Evolutionary conservation across 2,329 filamentous ascomycete species (phyloP), one percentile per base, ranked within the genome.

Genomic region (Berkeleyomyces basicola): DNA sequence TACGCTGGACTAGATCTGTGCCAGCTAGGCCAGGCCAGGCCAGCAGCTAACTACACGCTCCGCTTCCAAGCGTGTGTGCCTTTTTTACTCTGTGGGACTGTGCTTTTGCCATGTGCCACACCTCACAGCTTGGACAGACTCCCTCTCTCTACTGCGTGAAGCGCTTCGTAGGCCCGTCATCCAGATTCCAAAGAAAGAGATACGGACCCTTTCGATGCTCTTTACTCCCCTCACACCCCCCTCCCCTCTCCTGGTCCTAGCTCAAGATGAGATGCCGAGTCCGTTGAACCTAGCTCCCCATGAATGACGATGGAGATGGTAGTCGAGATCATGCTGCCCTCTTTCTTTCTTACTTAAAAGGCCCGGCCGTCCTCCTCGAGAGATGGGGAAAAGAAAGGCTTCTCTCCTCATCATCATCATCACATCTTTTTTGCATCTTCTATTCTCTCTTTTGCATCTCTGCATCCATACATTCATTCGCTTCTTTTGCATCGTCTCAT

Each of bases 381-480:
- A 31, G 39, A 55, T 40, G 44, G 4, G 11, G 55, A n/a, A 51
- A 23, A 33, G 6, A 59, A 43, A n/a, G 46, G 31, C 11, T 23
- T 61, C 11, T 49, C 51, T 61, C 58, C 39, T 39, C 49, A 53
- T 39, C 3, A 7, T 62, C 23, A n/a, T 31, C 36, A 39, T 37
- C 36, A 43, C n/a, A 53, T n/a, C 31, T 53, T 65, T 31, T 53
- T 53, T 36, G 23, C 49, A 53, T 55, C 10, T 7, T n/a, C 44
- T 33, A 55, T 62, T 4, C 59, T 59, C 16, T 40, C 37, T 49
- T 43, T 23, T 23, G 23, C 23, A 23, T 33, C 9, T 44, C 55
- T 62, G n/a, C 65, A 61, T 6, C 42, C 63, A 59, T 72, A 70
- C 37, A 11, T 14, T 61, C 16, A 23, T 46, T 33, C 4, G 9